Conservation (phyloP, 768 basidiomycete species). For the Sutorius australiensis region DNA sequence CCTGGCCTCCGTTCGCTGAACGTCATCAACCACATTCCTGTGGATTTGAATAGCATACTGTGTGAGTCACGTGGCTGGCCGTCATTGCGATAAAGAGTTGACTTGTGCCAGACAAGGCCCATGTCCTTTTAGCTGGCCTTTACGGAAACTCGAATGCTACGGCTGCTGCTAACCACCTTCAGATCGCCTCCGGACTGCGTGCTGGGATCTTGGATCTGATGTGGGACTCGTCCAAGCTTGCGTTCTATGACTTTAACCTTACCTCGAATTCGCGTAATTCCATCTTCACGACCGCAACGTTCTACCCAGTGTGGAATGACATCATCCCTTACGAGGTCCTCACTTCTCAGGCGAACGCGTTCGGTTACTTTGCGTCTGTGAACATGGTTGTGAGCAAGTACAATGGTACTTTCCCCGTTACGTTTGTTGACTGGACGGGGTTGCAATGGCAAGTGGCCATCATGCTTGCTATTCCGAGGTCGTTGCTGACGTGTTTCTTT, state of each 20-base stretch:
- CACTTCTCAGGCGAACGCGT: conserved; percentile 52
- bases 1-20: conserved; percentile 68
- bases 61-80: conserved; percentile 44
- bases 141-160: conserved; percentile 48
- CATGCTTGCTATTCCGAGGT: not conserved
- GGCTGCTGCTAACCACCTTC: conserved; percentile 46
- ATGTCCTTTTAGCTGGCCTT: conserved; percentile 54
- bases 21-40: conserved; percentile 61
- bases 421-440: conserved; percentile 68
- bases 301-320: conserved; percentile 84
- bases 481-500: not conserved
- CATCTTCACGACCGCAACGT: conserved; percentile 71
- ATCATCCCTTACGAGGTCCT: conserved; percentile 76
- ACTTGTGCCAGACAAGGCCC: conserved; percentile 54
- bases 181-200: conserved; percentile 54
- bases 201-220: conserved; percentile 78
- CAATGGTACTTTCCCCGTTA: conserved; percentile 82
- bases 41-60: conserved; percentile 83
- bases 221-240: conserved; percentile 81
- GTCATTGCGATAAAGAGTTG: not conserved
- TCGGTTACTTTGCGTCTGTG: conserved; percentile 68
- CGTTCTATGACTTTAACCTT: conserved; percentile 89
- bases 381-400: conserved; percentile 81
- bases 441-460: conserved; percentile 66
- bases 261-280: conserved; percentile 59